These are phyloP conservation scores for Candida jianshihensis DNA, from an alignment of 805 yeast species.

Conservation along the genomic window DNA sequence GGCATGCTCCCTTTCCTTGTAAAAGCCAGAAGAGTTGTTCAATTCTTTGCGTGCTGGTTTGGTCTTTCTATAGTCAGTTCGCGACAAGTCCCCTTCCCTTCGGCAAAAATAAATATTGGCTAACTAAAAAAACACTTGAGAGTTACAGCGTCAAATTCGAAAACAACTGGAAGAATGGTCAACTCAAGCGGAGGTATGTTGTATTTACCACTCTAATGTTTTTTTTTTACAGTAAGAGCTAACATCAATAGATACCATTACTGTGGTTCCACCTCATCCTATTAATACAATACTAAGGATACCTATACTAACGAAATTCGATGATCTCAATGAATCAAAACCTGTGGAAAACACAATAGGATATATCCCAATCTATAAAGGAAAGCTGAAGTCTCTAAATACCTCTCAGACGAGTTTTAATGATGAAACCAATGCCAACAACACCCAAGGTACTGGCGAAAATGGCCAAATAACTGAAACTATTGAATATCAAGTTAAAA, in stretches of 20 bases:
- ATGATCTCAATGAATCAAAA: constrained; percentile 1
- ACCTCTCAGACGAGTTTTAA: neutral
- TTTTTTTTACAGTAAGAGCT: too few species aligned
- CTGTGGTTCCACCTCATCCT: neutral
- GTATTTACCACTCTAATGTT: too few species aligned
- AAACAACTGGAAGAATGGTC: too few species aligned
- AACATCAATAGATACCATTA: neutral
- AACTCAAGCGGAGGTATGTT: too few species aligned
- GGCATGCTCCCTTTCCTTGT: too few species aligned
- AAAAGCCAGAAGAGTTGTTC: too few species aligned
- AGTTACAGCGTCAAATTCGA: too few species aligned
- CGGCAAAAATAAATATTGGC: too few species aligned
- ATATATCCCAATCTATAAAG: constrained; percentile 14
- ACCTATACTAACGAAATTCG: neutral
- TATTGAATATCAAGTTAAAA: constrained; percentile 5
- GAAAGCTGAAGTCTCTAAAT: constrained; percentile 4
- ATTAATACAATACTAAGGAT: neutral
- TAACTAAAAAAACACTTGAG: too few species aligned
- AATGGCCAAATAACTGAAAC: constrained; percentile 1
- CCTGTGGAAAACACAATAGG: constrained; percentile 13
- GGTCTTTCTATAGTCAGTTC: too few species aligned
- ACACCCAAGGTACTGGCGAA: neutral
- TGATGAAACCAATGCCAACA: neutral
- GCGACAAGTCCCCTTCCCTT: too few species aligned
- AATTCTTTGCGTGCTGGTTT: too few species aligned